A percentile compares a stretch with the other conserved stretches of the same genome.
phyloP scores from a whole-genome alignment of 495 filamentous ascomycete species.

The Elaphomyces granulatus region DNA sequence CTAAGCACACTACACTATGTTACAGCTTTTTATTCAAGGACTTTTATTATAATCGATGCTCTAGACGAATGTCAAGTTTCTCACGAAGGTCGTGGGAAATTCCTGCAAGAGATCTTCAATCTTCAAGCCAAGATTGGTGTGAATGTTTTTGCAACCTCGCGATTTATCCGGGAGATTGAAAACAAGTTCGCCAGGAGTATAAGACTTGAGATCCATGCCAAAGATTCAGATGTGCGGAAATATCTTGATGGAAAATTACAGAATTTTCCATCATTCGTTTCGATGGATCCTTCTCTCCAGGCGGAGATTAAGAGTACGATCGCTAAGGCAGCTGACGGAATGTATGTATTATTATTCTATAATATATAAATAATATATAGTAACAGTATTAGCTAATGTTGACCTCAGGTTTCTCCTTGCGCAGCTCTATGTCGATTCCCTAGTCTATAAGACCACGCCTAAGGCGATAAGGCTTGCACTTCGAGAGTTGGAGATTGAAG shows the following conservation, averaged over 20 bases:
- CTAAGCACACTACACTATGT: slow-evolving; percentile 10
- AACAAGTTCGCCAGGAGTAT: slow-evolving; percentile 13
- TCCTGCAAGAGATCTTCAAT: slow-evolving; percentile 18
- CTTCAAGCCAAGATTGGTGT: slow-evolving; percentile 14
- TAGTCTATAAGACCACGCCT: slow-evolving; percentile 18
- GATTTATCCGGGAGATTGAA: slow-evolving; percentile 15
- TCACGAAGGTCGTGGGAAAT: slow-evolving; percentile 13
- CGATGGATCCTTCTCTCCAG: slow-evolving; percentile 8
- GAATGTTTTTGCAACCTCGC: slow-evolving; percentile 21
- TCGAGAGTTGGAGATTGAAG: no score
- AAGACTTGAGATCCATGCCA: slow-evolving; percentile 16
- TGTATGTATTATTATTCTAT: slow-evolving; percentile 12
- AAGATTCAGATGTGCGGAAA: slow-evolving; percentile 17
- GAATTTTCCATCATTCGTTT: slow-evolving; percentile 13
- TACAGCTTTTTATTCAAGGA: slow-evolving; percentile 8
- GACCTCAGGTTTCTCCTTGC: slow-evolving; percentile 31
- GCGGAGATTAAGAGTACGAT: slow-evolving; percentile 11
- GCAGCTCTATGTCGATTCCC: no score
- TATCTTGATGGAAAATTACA: slow-evolving; percentile 19
- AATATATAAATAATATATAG: no score
- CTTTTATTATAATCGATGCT: slow-evolving; percentile 32
- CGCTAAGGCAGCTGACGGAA: slow-evolving; percentile 13
- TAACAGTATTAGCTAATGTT: no score
- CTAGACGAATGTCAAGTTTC: slow-evolving; percentile 26
- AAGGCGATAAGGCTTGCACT: slow-evolving; percentile 17